Percentiles rank a stretch among this genome's conserved stretches.
phyloP scores from a whole-genome alignment of 495 filamentous ascomycete genomes.

The Penicillium ochrochloron region DNA sequence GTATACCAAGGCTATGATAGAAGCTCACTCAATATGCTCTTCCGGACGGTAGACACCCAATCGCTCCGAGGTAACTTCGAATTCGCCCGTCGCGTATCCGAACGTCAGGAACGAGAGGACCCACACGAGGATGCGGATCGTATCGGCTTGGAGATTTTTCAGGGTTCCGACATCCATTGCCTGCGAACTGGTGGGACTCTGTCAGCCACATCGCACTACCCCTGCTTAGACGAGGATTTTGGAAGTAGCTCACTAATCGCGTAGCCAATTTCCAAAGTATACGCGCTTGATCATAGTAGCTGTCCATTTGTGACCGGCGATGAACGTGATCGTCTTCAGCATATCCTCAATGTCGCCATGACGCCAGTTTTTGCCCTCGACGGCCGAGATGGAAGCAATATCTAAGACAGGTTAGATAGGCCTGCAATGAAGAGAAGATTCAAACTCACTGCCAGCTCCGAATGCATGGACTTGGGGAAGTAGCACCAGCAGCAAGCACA shows the following conservation, averaged over 20 bases:
- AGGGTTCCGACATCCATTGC: constrained; percentile 91
- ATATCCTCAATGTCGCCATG: constrained; percentile 98
- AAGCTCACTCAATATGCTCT: constrained; percentile 78
- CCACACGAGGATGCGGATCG: constrained; percentile 90
- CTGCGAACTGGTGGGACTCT: constrained; percentile 64
- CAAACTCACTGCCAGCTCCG: constrained; percentile 74
- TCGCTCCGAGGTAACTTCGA: constrained; percentile 91
- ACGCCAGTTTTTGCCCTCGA: constrained; percentile 95
- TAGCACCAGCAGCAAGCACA: constrained; percentile 66
- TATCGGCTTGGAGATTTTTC: constrained; percentile 85
- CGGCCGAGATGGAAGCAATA: constrained; percentile 88
- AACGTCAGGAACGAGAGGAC: constrained; percentile 89
- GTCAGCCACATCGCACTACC: constrained; percentile 17
- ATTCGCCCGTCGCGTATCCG: constrained; percentile 96
- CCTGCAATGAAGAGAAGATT: background rate
- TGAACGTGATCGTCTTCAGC: constrained; percentile 84
- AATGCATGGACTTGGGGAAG: constrained; percentile 68
- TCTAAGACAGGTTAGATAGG: constrained; percentile 42
- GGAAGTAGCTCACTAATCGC: constrained; percentile 46
- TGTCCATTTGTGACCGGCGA: constrained; percentile 94
- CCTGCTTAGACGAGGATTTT: background rate
- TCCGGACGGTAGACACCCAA: constrained; percentile 93
- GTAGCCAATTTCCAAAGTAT: constrained; percentile 77
- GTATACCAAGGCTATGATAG: background rate
- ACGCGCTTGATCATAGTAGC: constrained; percentile 84